Base-by-base conservation (phyloP, 495 filamentous ascomycete species). In the Aspergillus ostianus region DNA sequence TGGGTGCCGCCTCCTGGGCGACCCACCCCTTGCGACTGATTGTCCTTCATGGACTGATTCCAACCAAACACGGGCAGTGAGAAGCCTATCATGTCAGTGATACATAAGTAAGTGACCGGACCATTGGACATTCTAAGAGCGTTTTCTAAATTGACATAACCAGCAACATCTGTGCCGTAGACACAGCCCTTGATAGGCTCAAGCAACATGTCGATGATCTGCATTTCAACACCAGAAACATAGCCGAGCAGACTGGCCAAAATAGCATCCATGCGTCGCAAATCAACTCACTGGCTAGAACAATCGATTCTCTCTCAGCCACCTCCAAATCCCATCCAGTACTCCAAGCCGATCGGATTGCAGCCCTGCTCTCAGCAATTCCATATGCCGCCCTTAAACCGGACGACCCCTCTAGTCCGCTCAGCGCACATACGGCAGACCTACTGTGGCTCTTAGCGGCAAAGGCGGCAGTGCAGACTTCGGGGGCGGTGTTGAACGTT, bases 391-490 rank as follows among this genome's bases (percentile, higher is more conserved):
- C 53, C 60, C 60, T 51, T 63, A 67, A 67, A 61, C 61, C 50
- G 56, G 58, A 69, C 44, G 67, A 60, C 32, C 57, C 65, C 20
- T 29, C 41, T 18, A 57, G 58, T 17, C 51, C 61, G 27, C 45
- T 61, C 18, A 64, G 63, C 29, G 67, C 76, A 20, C 85, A 88
- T 67, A 86, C 90, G 65, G 74, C 80, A 30, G 90, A 97, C 58
- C 77, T 96, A 56, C 86, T 94, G 72, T 98, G 94, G 94, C 72
- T 96, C 23, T 74, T 96, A 21, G 81, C 91, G 9, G 87, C 86
- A 66, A 98, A 97, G 71, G 92, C 92, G 3, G 88, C 92, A 0
- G 81, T 89, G 23, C 93, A 96, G 67, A 85, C 85, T 0, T 92
- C 96, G 61, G 93, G 94, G 0, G 68, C 90, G 18, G 75, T 93